Evolutionary conservation across 2,329 filamentous ascomycete genomes (phyloP), one percentile per base, ranked within the genome.

Genomic region (Claviceps cyperi): DNA sequence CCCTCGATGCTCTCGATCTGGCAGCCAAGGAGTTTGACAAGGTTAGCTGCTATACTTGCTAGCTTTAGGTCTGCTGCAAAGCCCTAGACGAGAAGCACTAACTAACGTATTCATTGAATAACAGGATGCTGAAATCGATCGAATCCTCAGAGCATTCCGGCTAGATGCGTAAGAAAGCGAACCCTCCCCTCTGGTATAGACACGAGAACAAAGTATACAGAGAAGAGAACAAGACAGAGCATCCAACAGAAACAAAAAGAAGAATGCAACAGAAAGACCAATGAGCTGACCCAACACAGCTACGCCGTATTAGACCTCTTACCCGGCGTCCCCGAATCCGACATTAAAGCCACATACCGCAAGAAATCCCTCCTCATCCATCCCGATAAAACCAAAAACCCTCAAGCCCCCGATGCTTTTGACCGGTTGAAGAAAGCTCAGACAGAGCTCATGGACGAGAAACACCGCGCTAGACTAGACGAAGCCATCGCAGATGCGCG

Each of bases 281-380:
- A 43, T 24, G 7, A 6, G 8, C 40, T 49, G 5, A 43, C 28
- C 40, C 3, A 49, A 37, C 14, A 24, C 54, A 86, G 83, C 58
- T 98, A 98, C 66, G 87, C 91, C 47, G 88, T 98, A 46, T 83
- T 98, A 44, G 92, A 94, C 66, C 84, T 98, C 44, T 89, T 95
- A 65, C 92, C 92, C 3, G 92, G 92, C 63, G 88, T 97, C 19
- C 81, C 92, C 50, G 91, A 97, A 59, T 90, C 87, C 52, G 92
- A 97, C 70, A 97, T 98, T 74, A 97, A 96, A 70, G 74, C 83
- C 58, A 79, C 80, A 57, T 98, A 97, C 71, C 90, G 92, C 73
- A 90, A 88, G 61, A 97, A 96, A 69, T 98, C 92, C n/a, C 83
- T 98, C 51, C 81, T 98, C 46, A 97, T 98, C 72, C 92, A 98